Conservation (phyloP, 2,329 filamentous ascomycete genomes). For the Exophiala calicioides region DNA sequence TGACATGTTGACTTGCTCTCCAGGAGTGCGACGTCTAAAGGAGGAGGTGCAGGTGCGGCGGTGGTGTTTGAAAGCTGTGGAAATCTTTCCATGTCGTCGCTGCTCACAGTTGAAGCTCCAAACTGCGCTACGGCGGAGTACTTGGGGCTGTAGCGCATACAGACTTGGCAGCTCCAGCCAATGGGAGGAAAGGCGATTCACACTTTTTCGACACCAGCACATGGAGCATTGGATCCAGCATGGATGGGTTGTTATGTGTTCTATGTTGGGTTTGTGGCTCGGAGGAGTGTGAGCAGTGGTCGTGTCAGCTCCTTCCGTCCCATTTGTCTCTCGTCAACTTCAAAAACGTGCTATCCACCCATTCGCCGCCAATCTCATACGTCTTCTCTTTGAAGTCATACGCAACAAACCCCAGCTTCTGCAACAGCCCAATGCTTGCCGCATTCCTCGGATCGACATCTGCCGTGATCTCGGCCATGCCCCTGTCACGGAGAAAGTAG, state of each 20-base stretch:
- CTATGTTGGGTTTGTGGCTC: not conserved
- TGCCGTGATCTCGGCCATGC: slow-evolving; percentile 18
- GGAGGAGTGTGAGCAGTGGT: not conserved
- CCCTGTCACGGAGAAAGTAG: slow-evolving; percentile 17
- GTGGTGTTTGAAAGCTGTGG: slow-evolving; percentile 1
- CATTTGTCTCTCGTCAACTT: slow-evolving; percentile 17
- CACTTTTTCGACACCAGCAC: not conserved
- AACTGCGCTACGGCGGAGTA: slow-evolving; percentile 7
- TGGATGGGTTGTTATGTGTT: not conserved
- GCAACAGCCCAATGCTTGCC: slow-evolving; percentile 17
- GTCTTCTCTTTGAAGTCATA: slow-evolving; percentile 17
- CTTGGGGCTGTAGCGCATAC: not conserved
- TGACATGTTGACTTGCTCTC: slow-evolving; percentile 12
- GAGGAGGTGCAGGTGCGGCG: not conserved
- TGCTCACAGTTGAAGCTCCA: slow-evolving; percentile 10
- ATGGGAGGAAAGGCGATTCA: not conserved
- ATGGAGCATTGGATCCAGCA: not conserved
- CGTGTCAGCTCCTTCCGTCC: slow-evolving; percentile 5
- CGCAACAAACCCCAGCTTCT: slow-evolving; percentile 21
- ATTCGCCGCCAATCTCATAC: slow-evolving; percentile 18
- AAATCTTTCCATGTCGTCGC: slow-evolving; percentile 9
- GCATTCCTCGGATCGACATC: slow-evolving; percentile 25
- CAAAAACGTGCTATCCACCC: slow-evolving; percentile 26
- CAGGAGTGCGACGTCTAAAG: not conserved
- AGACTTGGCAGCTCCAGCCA: not conserved